phyloP scores from a whole-genome alignment of 2,329 filamentous ascomycete genomes.

The Pyricularia pennisetigena region DNA sequence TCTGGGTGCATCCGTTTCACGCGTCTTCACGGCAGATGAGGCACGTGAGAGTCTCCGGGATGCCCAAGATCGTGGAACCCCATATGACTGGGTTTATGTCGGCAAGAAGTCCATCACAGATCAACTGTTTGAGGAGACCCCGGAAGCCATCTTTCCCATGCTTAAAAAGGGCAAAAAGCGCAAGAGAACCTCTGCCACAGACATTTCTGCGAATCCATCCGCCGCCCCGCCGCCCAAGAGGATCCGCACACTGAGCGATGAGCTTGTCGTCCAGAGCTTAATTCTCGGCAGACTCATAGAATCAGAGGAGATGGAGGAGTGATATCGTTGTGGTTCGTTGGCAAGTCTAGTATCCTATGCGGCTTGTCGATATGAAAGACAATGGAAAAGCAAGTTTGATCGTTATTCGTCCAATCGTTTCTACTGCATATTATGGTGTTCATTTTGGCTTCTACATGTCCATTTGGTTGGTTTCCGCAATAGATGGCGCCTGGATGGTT shows the following conservation, averaged over 20 bases:
- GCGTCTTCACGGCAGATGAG: conserved; percentile 55
- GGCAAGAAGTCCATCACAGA: conserved; percentile 45
- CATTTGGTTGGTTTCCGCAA: not conserved
- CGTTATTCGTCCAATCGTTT: not conserved
- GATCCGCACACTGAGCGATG: conserved; percentile 66
- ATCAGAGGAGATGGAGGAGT: conserved; percentile 34
- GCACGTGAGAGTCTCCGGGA: conserved; percentile 50
- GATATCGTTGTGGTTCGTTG: not conserved
- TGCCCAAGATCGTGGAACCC: conserved; percentile 31
- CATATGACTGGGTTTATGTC: conserved; percentile 73
- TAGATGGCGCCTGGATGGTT: not conserved
- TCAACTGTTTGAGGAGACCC: conserved; percentile 15
- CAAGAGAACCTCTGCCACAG: conserved; percentile 26
- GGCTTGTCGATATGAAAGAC: not conserved
- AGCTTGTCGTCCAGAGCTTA: conserved; percentile 85
- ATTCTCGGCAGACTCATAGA: conserved; percentile 75
- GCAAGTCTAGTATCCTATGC: not conserved
- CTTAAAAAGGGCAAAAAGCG: conserved; percentile 21
- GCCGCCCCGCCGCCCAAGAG: conserved; percentile 28
- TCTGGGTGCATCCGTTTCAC: conserved; percentile 61
- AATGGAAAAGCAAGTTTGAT: not conserved
- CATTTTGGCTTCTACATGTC: not conserved
- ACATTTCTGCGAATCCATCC: conserved; percentile 10
- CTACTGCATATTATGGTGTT: not conserved
- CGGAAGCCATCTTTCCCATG: conserved; percentile 4